A percentile compares a stretch with the other conserved stretches of the same genome.
Evolutionary conservation across 768 basidiomycete species (phyloP).

Genomic region (Tylopilus rubrobrunneus): DNA sequence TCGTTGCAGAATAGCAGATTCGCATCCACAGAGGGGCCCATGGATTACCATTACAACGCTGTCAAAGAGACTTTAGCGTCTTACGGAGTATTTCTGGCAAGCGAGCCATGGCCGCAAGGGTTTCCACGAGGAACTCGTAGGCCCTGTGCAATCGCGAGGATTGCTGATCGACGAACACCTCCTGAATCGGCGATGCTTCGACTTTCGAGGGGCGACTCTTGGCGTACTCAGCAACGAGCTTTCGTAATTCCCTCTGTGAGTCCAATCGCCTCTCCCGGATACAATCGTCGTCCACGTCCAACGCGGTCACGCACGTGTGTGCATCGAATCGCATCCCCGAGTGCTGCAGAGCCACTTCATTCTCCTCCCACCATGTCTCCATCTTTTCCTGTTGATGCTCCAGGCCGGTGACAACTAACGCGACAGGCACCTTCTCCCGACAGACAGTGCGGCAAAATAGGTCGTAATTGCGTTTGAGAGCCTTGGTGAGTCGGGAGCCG

Average conservation of each 20-base stretch:
- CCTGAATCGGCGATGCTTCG: not conserved
- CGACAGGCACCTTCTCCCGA: constrained; percentile 30
- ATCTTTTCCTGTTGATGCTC: constrained; percentile 21
- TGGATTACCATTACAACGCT: not conserved
- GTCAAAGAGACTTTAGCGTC: not conserved
- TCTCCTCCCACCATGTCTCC: constrained; percentile 27
- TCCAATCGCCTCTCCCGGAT: too few species aligned
- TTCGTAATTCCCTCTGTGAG: too few species aligned
- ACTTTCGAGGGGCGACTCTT: too few species aligned
- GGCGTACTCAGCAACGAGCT: too few species aligned
- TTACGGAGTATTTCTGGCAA: not conserved
- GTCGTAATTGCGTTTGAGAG: constrained; percentile 29
- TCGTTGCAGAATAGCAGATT: not conserved
- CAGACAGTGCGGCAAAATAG: constrained; percentile 33
- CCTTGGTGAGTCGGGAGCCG: not conserved
- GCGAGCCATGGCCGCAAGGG: not conserved
- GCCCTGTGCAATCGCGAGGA: not conserved
- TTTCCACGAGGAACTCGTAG: not conserved
- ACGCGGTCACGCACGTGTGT: too few species aligned
- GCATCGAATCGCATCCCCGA: too few species aligned
- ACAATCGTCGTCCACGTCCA: too few species aligned
- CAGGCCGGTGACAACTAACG: constrained; percentile 33
- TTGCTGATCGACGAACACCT: not conserved
- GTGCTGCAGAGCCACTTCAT: constrained; percentile 9
- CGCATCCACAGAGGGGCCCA: not conserved